Percentiles rank a stretch among this genome's conserved stretches.
Conservation (phyloP, 2,329 filamentous ascomycete species). For the Ceratocystis huliohia region DNA sequence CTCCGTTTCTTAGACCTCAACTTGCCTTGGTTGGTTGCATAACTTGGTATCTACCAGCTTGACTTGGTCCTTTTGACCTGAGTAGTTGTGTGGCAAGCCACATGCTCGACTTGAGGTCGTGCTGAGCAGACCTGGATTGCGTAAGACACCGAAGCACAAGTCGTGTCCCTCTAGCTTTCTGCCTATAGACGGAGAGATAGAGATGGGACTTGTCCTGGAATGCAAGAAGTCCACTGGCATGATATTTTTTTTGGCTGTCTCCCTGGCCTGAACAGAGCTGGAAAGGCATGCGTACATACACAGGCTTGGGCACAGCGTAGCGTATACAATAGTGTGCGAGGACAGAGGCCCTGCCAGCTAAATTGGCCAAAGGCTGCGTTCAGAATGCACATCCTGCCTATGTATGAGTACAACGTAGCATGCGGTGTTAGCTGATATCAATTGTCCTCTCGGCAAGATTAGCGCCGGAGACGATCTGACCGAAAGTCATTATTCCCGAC, state of each 20-base stretch:
- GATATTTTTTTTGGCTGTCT: background rate
- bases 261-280: background rate
- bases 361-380: background rate
- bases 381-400: background rate
- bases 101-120: too few relatives aligned
- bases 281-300: background rate
- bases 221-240: background rate
- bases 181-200: background rate
- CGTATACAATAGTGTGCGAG: too few relatives aligned
- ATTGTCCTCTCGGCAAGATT: conserved; percentile 11
- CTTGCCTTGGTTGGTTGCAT: background rate
- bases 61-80: too few relatives aligned
- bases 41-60: too few relatives aligned
- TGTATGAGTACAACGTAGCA: conserved; percentile 1
- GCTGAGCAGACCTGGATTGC: too few relatives aligned
- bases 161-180: background rate
- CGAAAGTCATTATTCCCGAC: background rate
- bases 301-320: too few relatives aligned
- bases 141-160: background rate
- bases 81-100: too few relatives aligned
- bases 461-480: conserved; percentile 8
- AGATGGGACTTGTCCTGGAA: conserved; percentile 16
- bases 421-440: background rate
- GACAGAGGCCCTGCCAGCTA: too few relatives aligned
- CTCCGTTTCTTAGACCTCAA: background rate